Base-by-base conservation (phyloP, 176 grass and related monocot genomes). In the Avena atlantica region DNA sequence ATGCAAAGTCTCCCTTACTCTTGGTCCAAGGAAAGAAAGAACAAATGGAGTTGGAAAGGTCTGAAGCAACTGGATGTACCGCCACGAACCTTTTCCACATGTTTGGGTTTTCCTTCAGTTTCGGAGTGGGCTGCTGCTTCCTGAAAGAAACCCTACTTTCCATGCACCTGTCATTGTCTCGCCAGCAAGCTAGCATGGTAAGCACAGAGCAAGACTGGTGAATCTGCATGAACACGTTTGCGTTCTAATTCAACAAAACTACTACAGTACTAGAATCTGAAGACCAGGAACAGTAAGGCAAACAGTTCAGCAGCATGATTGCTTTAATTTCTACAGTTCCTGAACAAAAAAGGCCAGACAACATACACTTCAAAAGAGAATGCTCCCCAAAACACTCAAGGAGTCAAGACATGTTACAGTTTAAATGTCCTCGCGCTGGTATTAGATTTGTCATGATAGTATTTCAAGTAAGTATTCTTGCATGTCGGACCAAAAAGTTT, bases 1-100 rank as follows among this genome's bases (percentile, higher is more conserved):
- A 76, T 84, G 76, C 78, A 40, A 94, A 89, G 85, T 71, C 90
- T 94, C 87, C 92, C 89, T 96, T 92, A 79, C 94, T 92, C 89
- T 83, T 77, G 59, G 74, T 63, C 50, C 67, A 99, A 93, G 97
- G 73, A 99, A 96, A 92, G 86, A 61, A 87, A 85, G 90, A 87
- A 98, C 87, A 65, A 89, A 76, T 31, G 57, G 47, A 76, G 86
- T 87, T 44, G 85, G 86, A 55, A 86, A 27, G 78, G 21, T 53
- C 86, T 81, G 55, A 91, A 73, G 86, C 86, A 82, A 83, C 64
- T 72, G 64, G 64, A 8, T 24, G 83, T 73, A 63, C 48, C 40
- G 8, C 42, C 78, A 71, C 29, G 65, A 70, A 44, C 23, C 29
- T 81, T 85, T 85, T 16, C 29, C 34, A 53, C 3, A 76, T 24